These are phyloP conservation scores for Chenopodium suecicum DNA, from an alignment of 148 eudicot genomes.

Conservation along the genomic window DNA sequence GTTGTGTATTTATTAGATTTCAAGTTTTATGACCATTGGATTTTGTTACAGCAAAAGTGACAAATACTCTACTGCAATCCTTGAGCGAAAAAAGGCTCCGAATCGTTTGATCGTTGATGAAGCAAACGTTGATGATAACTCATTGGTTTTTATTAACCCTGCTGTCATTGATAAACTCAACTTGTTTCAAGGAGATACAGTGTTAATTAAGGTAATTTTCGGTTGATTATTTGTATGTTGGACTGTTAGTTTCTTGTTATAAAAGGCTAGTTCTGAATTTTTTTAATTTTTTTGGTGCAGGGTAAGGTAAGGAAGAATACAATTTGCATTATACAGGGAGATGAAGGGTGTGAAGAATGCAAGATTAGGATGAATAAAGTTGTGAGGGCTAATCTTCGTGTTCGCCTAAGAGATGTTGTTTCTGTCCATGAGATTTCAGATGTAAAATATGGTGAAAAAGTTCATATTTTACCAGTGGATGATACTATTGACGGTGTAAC, in stretches of 20 bases:
- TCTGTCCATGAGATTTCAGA: conserved; percentile 70
- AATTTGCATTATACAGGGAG: conserved; percentile 64
- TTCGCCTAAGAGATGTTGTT: conserved; percentile 78
- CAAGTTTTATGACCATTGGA: not conserved
- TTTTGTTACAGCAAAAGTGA: conserved; percentile 39
- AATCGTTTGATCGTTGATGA: conserved; percentile 78
- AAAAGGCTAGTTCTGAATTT: too few relatives aligned
- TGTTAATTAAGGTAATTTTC: conserved; percentile 54
- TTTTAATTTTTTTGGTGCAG: conserved; percentile 21
- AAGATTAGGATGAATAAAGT: conserved; percentile 82
- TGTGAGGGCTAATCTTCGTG: conserved; percentile 67
- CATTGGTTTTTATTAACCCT: conserved; percentile 59
- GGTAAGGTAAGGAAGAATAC: conserved; percentile 84
- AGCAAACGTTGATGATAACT: conserved; percentile 65
- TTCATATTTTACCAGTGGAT: conserved; percentile 75
- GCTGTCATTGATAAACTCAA: conserved; percentile 63
- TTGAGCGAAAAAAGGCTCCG: conserved; percentile 65
- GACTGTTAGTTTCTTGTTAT: too few relatives aligned
- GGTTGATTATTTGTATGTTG: not conserved
- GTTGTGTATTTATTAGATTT: not conserved
- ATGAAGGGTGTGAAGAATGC: conserved; percentile 65
- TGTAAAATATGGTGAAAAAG: conserved; percentile 72
- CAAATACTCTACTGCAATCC: conserved; percentile 58
- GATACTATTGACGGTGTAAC: conserved; percentile 78
- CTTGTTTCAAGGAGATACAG: conserved; percentile 68